Evolutionary conservation across 805 yeast species (phyloP).

Genomic region (Yarrowia keelungensis): DNA sequence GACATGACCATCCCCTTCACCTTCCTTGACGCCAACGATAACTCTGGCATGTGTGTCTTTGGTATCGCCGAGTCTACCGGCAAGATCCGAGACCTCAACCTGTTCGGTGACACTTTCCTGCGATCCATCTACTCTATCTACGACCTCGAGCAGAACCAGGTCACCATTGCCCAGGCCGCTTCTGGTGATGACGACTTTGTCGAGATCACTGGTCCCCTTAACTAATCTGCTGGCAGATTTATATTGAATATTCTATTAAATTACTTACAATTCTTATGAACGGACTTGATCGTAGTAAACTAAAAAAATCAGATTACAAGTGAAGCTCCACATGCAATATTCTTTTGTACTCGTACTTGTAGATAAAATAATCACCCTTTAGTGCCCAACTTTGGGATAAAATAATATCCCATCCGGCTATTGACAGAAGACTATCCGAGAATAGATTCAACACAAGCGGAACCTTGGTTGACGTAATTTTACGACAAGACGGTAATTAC

Average conservation of each 20-base stretch:
- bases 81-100: slow-evolving; percentile 41
- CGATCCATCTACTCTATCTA: slow-evolving; percentile 69
- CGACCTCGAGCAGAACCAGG: slow-evolving; percentile 61
- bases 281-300: background rate
- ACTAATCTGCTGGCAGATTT: slow-evolving; percentile 19
- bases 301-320: too few species aligned
- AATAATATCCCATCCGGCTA: background rate
- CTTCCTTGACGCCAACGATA: background rate
- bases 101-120: slow-evolving; percentile 63
- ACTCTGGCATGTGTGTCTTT: slow-evolving; percentile 43
- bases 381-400: too few species aligned
- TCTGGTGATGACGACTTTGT: slow-evolving; percentile 10
- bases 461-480: background rate
- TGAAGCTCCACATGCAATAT: too few species aligned
- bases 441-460: slow-evolving; percentile 6
- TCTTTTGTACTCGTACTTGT: too few species aligned
- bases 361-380: too few species aligned
- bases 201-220: slow-evolving; percentile 2
- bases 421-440: background rate
- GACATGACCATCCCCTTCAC: slow-evolving; percentile 19
- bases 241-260: background rate
- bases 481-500: background rate
- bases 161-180: slow-evolving; percentile 61
- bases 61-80: slow-evolving; percentile 47
- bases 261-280: too few species aligned